A percentile compares a stretch with the other conserved stretches of the same genome.
Conservation (phyloP, 495 filamentous ascomycete species). For the Chlorociboria aeruginascens region DNA sequence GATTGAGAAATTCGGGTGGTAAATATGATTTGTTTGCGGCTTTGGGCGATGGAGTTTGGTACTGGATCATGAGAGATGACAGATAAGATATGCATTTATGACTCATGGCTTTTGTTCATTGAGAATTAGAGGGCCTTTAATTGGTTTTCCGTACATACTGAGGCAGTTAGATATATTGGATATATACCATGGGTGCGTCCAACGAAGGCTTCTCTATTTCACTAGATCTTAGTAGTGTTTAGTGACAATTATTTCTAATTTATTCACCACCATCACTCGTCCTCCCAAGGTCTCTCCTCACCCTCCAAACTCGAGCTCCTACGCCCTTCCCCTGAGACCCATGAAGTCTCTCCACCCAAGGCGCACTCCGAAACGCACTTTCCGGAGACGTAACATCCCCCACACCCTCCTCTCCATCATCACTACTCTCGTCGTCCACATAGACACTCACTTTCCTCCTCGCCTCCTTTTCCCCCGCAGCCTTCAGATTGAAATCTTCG, state of each 20-base stretch:
- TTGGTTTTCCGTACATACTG: too few species aligned
- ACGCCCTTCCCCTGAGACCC: conserved; percentile 34
- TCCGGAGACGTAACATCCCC: background rate
- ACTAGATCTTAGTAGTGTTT: too few species aligned
- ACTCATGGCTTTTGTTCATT: too few species aligned
- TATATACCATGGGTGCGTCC: too few species aligned
- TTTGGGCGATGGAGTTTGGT: background rate
- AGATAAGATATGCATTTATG: too few species aligned
- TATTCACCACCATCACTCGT: conserved; percentile 7
- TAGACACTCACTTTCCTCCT: conserved; percentile 1
- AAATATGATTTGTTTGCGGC: background rate
- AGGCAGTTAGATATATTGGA: too few species aligned
- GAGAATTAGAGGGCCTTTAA: too few species aligned
- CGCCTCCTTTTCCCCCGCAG: conserved; percentile 5
- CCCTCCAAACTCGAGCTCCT: conserved; percentile 41
- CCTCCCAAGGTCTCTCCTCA: conserved; percentile 38
- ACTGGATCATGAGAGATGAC: background rate
- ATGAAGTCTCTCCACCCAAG: conserved; percentile 40
- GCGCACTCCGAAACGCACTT: conserved; percentile 19
- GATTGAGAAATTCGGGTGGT: conserved; percentile 43
- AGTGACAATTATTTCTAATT: too few species aligned
- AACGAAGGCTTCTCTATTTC: too few species aligned
- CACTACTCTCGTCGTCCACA: background rate
- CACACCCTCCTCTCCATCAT: background rate
- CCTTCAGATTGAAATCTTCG: conserved; percentile 30